Evolutionary conservation across 164 flowering plant genomes (phyloP), one percentile per base, ranked within the genome.

Genomic region (Sedum album): DNA sequence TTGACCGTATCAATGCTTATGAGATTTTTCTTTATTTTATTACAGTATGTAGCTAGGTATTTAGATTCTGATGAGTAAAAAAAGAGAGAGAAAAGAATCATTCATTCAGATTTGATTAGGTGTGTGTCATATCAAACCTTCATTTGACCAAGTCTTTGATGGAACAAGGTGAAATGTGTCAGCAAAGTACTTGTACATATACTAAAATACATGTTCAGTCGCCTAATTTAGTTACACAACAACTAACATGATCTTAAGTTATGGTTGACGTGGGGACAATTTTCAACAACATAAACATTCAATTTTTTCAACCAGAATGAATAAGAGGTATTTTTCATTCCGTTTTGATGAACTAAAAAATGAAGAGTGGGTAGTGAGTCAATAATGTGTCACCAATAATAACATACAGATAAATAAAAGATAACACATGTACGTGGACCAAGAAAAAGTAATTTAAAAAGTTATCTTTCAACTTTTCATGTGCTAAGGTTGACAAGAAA

Each of bases 381-480:
- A 53, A 53, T 53, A n/a, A 53, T 53, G 7, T 53, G 60, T 53
- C 60, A 53, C 60, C 60, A 53, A 23, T 23, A 21, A 48, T 48
- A 48, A 18, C 53, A 48, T 2, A 18, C 53, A 17, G 5, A 51
- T 51, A 51, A 18, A 13, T 28, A 51, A 51, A 51, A 51, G 30
- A 23, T 51, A n/a, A 51, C 60, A 51, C 28, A 51, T 51, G 60
- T 51, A 51, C 23, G 60, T 23, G 60, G 60, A 53, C 26, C 60
- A 53, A 53, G 26, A 53, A 53, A 53, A 53, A 23, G 6, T 21
- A 23, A 53, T 25, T 6, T n/a, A n/a, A n/a, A n/a, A n/a, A n/a
- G n/a, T n/a, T n/a, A n/a, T n/a, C n/a, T n/a, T n/a, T n/a, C n/a
- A 21, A 21, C 60, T 53, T 53, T 53, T 53, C 60, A 53, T 53